These are phyloP conservation scores for Pugionium dolabratum DNA, from an alignment of 345 rosid genomes.

Conservation along the genomic window DNA sequence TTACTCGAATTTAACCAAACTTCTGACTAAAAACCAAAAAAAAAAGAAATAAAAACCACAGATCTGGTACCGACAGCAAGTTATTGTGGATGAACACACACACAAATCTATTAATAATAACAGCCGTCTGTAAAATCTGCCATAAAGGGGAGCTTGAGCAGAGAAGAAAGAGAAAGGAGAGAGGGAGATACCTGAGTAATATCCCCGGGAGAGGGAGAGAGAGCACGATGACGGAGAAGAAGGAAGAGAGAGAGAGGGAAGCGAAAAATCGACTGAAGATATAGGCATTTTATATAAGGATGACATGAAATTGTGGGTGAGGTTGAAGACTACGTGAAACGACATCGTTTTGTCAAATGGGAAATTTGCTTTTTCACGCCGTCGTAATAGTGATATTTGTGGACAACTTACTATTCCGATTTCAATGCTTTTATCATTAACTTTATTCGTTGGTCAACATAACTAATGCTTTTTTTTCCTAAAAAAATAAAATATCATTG, in stretches of 20 bases:
- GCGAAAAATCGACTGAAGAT: constrained; percentile 41
- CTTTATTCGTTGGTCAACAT: too few species aligned
- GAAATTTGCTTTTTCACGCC: constrained; percentile 27
- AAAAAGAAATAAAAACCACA: not conserved
- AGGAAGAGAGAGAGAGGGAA: constrained; percentile 19
- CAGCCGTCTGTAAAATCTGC: constrained; percentile 11
- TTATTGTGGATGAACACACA: not conserved
- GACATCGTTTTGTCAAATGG: constrained; percentile 34
- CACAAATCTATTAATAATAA: not conserved
- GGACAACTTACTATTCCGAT: constrained; percentile 33
- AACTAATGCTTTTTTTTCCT: too few species aligned
- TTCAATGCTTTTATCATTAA: constrained; percentile 21
- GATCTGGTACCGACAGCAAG: constrained; percentile 33
- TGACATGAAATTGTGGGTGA: constrained; percentile 33
- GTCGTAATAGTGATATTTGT: constrained; percentile 40
- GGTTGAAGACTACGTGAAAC: constrained; percentile 36
- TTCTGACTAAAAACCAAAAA: not conserved
- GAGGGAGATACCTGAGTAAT: constrained; percentile 26
- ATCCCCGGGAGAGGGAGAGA: constrained; percentile 18
- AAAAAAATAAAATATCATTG: too few species aligned
- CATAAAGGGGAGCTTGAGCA: constrained; percentile 10
- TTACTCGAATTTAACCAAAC: constrained; percentile 3
- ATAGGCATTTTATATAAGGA: constrained; percentile 34
- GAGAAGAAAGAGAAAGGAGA: not conserved
- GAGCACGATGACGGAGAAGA: constrained; percentile 19